Conservation (phyloP, 106 monocot genomes). For the Agapanthus africanus region DNA sequence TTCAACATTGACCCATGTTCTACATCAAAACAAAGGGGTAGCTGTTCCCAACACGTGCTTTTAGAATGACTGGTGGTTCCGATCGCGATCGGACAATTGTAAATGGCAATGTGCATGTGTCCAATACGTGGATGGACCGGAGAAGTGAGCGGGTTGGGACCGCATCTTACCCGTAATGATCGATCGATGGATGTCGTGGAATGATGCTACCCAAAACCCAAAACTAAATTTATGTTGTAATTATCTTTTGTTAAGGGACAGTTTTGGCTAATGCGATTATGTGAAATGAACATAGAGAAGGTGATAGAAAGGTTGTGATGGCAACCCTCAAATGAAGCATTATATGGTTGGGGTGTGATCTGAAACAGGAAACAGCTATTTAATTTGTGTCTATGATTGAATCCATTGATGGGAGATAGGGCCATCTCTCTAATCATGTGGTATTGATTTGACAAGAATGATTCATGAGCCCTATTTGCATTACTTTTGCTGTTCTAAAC, state of each 20-base stretch:
- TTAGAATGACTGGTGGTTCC: too few species aligned
- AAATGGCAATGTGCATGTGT: neutral
- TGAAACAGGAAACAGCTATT: neutral
- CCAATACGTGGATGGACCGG: neutral
- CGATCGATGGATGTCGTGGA: neutral
- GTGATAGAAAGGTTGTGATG: too few species aligned
- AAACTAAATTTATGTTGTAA: neutral
- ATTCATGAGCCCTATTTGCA: slow-evolving; percentile 8
- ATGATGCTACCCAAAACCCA: neutral
- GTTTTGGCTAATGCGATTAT: too few species aligned
- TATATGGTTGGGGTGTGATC: neutral
- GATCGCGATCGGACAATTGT: too few species aligned
- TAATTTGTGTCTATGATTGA: neutral
- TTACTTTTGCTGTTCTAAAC: neutral
- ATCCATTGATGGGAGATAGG: neutral
- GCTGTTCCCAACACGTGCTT: too few species aligned
- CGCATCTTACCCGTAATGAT: slow-evolving; percentile 2
- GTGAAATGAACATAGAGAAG: too few species aligned
- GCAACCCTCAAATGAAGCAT: too few species aligned
- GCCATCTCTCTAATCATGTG: too few species aligned
- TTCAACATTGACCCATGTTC: neutral
- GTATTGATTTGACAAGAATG: slow-evolving; percentile 2
- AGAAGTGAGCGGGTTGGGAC: neutral
- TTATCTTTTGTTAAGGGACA: too few species aligned
- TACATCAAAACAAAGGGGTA: neutral